These are phyloP conservation scores for Pseudogymnoascus sp. DNA, from an alignment of 2,329 filamentous ascomycete species.

Conservation along the genomic window DNA sequence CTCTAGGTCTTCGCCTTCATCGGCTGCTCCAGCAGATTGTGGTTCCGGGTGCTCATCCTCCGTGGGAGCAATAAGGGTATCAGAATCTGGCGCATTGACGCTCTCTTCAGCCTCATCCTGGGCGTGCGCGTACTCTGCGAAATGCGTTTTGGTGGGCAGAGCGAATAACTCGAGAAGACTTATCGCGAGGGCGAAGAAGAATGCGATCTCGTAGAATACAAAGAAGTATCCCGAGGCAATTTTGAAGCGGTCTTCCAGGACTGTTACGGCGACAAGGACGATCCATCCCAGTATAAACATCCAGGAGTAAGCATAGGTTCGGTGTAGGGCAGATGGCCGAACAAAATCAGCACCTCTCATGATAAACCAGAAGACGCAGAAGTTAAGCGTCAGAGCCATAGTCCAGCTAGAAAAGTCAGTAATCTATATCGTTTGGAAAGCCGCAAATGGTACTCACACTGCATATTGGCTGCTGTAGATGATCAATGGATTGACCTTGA, in stretches of 20 bases:
- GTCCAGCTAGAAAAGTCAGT: conserved; percentile 48
- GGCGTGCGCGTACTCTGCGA: conserved; percentile 49
- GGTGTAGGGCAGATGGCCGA: conserved; percentile 76
- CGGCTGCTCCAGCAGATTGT: conserved; percentile 6
- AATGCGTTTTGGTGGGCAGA: conserved; percentile 62
- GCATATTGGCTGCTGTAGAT: conserved; percentile 83
- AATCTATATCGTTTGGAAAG: background rate
- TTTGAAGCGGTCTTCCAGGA: conserved; percentile 66
- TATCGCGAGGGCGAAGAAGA: conserved; percentile 66
- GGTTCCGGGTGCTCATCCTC: conserved; percentile 15
- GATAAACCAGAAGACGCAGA: conserved; percentile 74
- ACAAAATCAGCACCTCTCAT: conserved; percentile 69
- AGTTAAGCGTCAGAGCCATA: conserved; percentile 76
- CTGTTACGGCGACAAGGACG: conserved; percentile 60
- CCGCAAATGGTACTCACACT: conserved; percentile 40
- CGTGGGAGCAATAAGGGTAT: conserved; percentile 33
- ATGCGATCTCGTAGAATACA: conserved; percentile 67
- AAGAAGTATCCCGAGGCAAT: conserved; percentile 72
- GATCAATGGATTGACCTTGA: conserved; percentile 80
- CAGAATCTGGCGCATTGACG: conserved; percentile 26
- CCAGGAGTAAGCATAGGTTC: conserved; percentile 76
- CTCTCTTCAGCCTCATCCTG: conserved; percentile 38
- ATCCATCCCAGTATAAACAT: conserved; percentile 69
- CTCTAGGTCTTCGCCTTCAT: conserved; percentile 27
- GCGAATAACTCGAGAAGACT: conserved; percentile 73